Evolutionary conservation across 225 moss, liverwort and hornwort species (phyloP), one percentile per base, ranked within the genome.

Genomic region (Rhytidiadelphus loreus): DNA sequence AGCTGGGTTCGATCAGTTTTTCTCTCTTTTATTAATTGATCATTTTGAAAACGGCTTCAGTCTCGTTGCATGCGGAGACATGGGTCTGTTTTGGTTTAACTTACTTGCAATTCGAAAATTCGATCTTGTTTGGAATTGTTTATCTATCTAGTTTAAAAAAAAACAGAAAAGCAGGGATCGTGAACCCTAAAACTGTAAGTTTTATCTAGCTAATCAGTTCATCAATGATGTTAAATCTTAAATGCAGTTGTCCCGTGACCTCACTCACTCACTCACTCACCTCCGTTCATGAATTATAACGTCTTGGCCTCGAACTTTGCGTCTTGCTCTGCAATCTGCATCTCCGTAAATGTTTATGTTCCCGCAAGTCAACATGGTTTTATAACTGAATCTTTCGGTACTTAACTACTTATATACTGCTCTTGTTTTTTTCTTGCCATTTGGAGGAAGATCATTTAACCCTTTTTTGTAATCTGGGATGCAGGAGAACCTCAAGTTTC

Each of bases 151-250:
- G 8, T 33, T 30, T 72, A 29, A 37, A 37, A 41, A 23, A 52
- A 64, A 13, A 12, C 15, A 52, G 56, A n/a, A n/a, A n/a, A n/a
- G 55, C 7, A 8, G 8, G 66, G 57, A 23, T 76, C 43, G 66
- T 55, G 58, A 63, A 74, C 73, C 73, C 64, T 82, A 62, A 70
- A n/a, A 60, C 19, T 52, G 17, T 16, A 19, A 11, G 80, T 29
- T n/a, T 66, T n/a, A 48, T 84, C 20, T 18, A 52, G 60, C 89
- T 75, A 89, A 91, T 91, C 87, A 91, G 73, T 59, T 62, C 83
- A 86, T 91, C 89, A 74, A 80, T 89, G 86, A 66, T 21, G 37
- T 73, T n/a, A 44, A 83, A 66, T 21, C 29, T 73, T n/a, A 44
- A 83, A 68, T 60, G 52, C 62, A 32, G 72, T 48, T 78, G 83